Conservation (phyloP, 1,284 basidiomycete genomes). For the Megacollybia platyphylla region DNA sequence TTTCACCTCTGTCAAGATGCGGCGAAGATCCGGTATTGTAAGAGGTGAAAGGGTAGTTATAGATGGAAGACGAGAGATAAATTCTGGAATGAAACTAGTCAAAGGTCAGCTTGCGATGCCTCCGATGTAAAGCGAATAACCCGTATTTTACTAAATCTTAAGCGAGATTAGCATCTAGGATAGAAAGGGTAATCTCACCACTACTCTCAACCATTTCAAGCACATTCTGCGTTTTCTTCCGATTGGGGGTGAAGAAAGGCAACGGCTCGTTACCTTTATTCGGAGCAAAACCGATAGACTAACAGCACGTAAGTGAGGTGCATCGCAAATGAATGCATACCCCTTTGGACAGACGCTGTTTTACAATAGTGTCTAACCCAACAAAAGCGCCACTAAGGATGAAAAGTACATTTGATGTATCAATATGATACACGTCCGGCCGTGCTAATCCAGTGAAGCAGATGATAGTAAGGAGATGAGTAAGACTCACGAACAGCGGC, state of each 20-base stretch:
- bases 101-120: background rate
- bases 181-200: slow-evolving; percentile 23
- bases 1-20: slow-evolving; percentile 83
- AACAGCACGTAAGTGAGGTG: background rate
- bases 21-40: slow-evolving; percentile 64
- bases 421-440: slow-evolving; percentile 61
- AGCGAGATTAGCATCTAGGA: slow-evolving; percentile 4
- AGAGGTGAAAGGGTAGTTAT: slow-evolving; percentile 76
- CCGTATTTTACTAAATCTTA: slow-evolving; percentile 80
- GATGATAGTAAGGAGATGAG: slow-evolving; percentile 1
- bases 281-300: slow-evolving; percentile 73
- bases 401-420: slow-evolving; percentile 85
- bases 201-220: slow-evolving; percentile 58
- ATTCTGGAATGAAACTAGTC: slow-evolving; percentile 79
- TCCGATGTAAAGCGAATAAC: slow-evolving; percentile 19
- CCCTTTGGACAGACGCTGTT: slow-evolving; percentile 46
- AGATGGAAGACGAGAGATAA: slow-evolving; percentile 83
- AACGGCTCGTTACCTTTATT: slow-evolving; percentile 20
- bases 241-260: slow-evolving; percentile 69
- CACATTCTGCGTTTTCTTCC: slow-evolving; percentile 31
- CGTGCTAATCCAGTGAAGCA: slow-evolving; percentile 28
- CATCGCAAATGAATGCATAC: background rate
- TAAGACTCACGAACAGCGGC: slow-evolving; percentile 19
- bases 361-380: slow-evolving; percentile 76
- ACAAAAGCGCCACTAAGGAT: slow-evolving; percentile 91